Evolutionary conservation across 345 rosid species (phyloP), one percentile per base, ranked within the genome.

Genomic region (Balakata baccata): DNA sequence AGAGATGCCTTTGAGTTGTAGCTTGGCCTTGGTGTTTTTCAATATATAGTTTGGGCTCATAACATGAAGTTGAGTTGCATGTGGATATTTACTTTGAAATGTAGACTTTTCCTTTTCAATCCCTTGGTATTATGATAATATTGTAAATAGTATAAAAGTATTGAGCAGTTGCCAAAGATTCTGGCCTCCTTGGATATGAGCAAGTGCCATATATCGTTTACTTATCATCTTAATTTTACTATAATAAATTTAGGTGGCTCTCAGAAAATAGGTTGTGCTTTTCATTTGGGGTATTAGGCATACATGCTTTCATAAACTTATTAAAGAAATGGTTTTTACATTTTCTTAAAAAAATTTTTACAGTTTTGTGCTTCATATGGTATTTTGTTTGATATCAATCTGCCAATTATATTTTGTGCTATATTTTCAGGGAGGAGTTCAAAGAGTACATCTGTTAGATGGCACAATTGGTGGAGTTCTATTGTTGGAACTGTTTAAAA

Each of bases 401-500:
- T 68, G 67, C 54, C 64, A 59, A 45, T 53, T 49, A 20, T 68
- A 4, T 37, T 12, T 6, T 59, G 50, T 50, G 57, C 69, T 75
- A 56, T 23, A 25, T 75, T 78, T 65, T 70, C 86, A 94, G 98
- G 96, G 99, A 76, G 98, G 99, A 70, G 97, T 95, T 58, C 94
- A 92, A 75, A 88, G 99, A 83, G 98, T 94, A 78, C 98, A 95
- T 83, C 90, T 90, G 79, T 78, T 95, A 73, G 98, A 95, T 85
- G 98, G 99, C 74, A 95, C 97, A 58, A 85, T 87, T 65, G 85
- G 94, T 76, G 98, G 99, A 65, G 87, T 89, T 71, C 73, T 95
- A 59, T 78, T 95, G 71, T 70, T 95, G 74, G 98, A 95, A 78
- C 85, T 95, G 68, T 95, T 95, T 75, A 92, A 92, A 82, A 91